Evolutionary conservation across 2,329 filamentous ascomycete genomes (phyloP), one percentile per base, ranked within the genome.

Genomic region (Ophiostoma sp.): DNA sequence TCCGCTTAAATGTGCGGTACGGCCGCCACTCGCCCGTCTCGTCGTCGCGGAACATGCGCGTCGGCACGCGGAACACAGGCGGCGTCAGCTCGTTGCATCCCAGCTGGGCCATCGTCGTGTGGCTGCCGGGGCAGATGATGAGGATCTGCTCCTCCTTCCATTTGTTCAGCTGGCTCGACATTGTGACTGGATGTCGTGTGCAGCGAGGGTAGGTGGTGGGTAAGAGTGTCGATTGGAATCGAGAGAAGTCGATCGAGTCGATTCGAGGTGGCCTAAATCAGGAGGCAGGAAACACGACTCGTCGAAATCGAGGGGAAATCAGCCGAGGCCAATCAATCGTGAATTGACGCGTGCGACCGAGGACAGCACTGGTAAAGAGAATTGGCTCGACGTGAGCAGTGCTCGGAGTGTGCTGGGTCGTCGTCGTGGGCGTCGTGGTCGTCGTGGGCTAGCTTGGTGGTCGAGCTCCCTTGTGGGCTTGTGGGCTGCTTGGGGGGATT

Each of bases 71-170:
- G 81, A 93, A 89, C 75, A 91, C 88, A n/a, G 96, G 94, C 59
- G 94, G 95, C 48, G 95, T 97, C 82, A 98, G 91, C 85, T 98
- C 95, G 78, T 90, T 91, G 78, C 96, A 92, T 70, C 95, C 95
- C 55, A 97, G 88, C 87, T 97, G 94, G 77, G 94, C 95, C 84
- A 97, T 90, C 74, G 94, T 97, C 76, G 91, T 95, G 83, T 92
- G 91, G 81, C 94, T 97, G 80, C 95, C 95, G 45, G 92, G 92
- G 82, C 91, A 92, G 83, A 95, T 90, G 81, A 95, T 82, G 79
- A 90, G 87, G 79, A 90, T 83, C 84, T 90, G 88, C 81, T 90
- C 88, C 84, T 90, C 88, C 81, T 87, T 86, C 86, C 87, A 90
- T 82, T 89, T 90, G 79, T 84, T 85, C 78, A 85, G 83, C 75